Base-by-base conservation (phyloP, 176 grass and related monocot genomes). In the Carex parvula region DNA sequence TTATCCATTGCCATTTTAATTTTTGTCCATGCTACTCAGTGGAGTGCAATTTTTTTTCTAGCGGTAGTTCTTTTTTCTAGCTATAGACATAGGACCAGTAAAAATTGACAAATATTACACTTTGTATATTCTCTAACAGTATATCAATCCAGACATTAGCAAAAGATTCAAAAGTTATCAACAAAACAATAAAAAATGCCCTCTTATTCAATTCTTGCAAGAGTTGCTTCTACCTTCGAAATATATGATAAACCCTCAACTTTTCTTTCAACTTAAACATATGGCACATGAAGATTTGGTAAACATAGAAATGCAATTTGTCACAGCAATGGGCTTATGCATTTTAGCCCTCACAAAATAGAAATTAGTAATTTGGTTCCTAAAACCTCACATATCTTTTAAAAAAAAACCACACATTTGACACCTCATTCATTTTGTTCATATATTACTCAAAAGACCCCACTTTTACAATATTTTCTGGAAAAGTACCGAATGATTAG, bases 341-440 rank as follows among this genome's bases (percentile, higher is more conserved):
- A 72, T 69, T 73, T 85, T 70, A 60, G 42, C 61, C 33, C 30
- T 67, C 29, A 57, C 35, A 80, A 60, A 7, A 71, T 59, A 16
- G 55, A 58, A 58, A 59, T 24, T 4, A 18, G 30, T 16, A 33
- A 81, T 52, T 75, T 55, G 12, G n/a, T 3, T 72, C 42, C 42
- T 22, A 12, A 21, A 72, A 48, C 14, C 16, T 21, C n/a, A 21
- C 37, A 48, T 16, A 42, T 75, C 20, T 75, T 83, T 17, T 15
- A 6, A 39, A 59, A 74, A 17, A 84, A 84, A n/a, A n/a, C 35
- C n/a, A 63, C 32, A 62, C 30, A 70, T 66, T 79, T 58, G 33
- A 78, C 75, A 70, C 8, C 30, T 60, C n/a, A 65, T 81, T 54
- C 60, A 56, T 41, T 33, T 12, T 21, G 33, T 33, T n/a, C n/a